These are phyloP conservation scores for Asterophora lycoperdoides DNA, from an alignment of 768 basidiomycete genomes.

Conservation along the genomic window DNA sequence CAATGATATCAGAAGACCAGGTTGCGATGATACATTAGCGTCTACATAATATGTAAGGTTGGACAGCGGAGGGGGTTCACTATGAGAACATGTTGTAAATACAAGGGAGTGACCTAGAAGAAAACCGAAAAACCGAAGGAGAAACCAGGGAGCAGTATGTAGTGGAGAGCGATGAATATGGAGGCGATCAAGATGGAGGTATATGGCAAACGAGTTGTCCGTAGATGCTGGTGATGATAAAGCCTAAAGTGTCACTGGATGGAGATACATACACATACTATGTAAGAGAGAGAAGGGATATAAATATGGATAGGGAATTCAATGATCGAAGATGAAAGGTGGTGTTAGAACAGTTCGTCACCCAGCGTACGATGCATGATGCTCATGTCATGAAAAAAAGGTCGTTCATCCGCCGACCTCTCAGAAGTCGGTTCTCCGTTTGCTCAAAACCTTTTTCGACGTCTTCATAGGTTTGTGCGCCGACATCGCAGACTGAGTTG, in stretches of 20 bases:
- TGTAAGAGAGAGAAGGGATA: background rate
- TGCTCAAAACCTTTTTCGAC: slow-evolving; percentile 39
- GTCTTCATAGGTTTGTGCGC: slow-evolving; percentile 24
- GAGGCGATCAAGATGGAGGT: slow-evolving; percentile 7
- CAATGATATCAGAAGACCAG: background rate
- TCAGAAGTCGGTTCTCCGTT: slow-evolving; percentile 35
- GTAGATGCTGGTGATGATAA: background rate
- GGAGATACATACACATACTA: slow-evolving; percentile 14
- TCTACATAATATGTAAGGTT: too few relatives aligned
- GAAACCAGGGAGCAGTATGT: slow-evolving; percentile 4
- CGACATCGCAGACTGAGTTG: slow-evolving; percentile 7
- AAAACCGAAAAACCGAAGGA: background rate
- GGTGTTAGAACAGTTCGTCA: slow-evolving; percentile 5
- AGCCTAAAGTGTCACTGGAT: slow-evolving; percentile 2
- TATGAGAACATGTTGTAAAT: too few relatives aligned
- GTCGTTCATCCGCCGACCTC: slow-evolving; percentile 1
- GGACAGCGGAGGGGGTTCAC: too few relatives aligned
- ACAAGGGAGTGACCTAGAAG: slow-evolving; percentile 7
- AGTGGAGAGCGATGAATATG: slow-evolving; percentile 1
- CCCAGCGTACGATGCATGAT: slow-evolving; percentile 2
- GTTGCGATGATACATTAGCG: background rate
- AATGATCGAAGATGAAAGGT: background rate
- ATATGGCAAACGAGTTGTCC: slow-evolving; percentile 17
- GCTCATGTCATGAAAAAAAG: background rate
- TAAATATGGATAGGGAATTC: background rate